Percentiles rank a stretch among this genome's conserved stretches.
Evolutionary conservation across 768 basidiomycete species (phyloP).

Genomic region (Auricularia sp.): DNA sequence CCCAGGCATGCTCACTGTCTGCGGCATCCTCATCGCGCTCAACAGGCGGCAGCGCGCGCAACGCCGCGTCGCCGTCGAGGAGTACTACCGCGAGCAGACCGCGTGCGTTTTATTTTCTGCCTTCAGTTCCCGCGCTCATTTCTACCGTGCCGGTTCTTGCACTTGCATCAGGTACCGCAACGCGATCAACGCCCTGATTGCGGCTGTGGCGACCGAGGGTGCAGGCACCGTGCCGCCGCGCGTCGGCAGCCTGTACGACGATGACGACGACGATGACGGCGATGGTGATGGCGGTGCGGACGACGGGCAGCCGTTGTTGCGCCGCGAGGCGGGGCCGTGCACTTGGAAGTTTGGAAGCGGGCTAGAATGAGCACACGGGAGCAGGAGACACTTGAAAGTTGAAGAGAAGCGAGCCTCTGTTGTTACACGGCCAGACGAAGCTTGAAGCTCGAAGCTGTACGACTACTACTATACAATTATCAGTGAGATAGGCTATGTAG

Average conservation of each 20-base stretch:
- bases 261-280: background rate
- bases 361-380: background rate
- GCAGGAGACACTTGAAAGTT: background rate
- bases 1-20: constrained; percentile 9
- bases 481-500: background rate
- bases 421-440: too few species aligned
- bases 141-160: background rate
- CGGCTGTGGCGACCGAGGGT: background rate
- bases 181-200: background rate
- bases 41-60: constrained; percentile 1
- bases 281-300: background rate
- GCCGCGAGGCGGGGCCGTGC: background rate
- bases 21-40: constrained; percentile 1
- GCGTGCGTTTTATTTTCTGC: background rate
- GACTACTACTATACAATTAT: background rate
- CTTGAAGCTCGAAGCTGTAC: too few species aligned
- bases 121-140: background rate
- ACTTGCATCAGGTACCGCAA: constrained; percentile 1
- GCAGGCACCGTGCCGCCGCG: too few species aligned
- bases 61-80: constrained; percentile 18
- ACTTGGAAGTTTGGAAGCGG: background rate
- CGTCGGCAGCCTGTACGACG: background rate
- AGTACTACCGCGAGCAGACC: constrained; percentile 40
- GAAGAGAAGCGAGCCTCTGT: too few species aligned
- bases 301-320: background rate